Conservation (phyloP, 2,329 filamentous ascomycete species). For the Xylaria sp. region DNA sequence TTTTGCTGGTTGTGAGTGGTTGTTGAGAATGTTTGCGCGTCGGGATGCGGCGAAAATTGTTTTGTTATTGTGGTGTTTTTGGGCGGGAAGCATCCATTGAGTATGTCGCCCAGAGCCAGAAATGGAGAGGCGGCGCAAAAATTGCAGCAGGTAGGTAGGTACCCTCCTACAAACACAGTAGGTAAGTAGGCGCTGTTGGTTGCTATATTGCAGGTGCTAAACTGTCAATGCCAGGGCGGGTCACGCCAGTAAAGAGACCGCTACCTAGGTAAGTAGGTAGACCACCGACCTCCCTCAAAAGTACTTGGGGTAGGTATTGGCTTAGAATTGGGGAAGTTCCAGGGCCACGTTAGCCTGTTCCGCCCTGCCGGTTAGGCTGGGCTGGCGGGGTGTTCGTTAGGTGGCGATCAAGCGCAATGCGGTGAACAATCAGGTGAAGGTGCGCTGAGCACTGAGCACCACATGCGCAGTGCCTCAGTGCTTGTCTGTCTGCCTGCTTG, state of each 20-base stretch:
- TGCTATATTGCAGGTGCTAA: conserved; percentile 1
- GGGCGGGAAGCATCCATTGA: conserved; percentile 40
- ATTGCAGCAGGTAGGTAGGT: conserved; percentile 18
- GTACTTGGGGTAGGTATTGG: conserved; percentile 7
- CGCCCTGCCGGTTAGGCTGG: not conserved
- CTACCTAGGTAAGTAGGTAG: not conserved
- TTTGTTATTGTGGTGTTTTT: conserved; percentile 47
- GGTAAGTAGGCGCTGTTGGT: not conserved
- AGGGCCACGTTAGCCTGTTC: conserved; percentile 17
- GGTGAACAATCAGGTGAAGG: conserved; percentile 12
- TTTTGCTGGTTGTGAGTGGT: conserved; percentile 17
- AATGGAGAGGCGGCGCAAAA: conserved; percentile 47
- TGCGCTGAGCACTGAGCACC: not conserved
- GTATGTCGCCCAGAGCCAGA: conserved; percentile 33
- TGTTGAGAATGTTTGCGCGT: conserved; percentile 45
- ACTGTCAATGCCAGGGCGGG: not conserved
- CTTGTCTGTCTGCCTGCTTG: not conserved
- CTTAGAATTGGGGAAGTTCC: conserved; percentile 35
- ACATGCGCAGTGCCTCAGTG: not conserved
- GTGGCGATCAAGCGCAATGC: conserved; percentile 1
- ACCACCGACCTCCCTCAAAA: not conserved
- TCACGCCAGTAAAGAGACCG: not conserved
- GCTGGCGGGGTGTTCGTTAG: not conserved
- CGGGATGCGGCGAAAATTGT: conserved; percentile 45
- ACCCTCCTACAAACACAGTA: not conserved